phyloP scores from a whole-genome alignment of 495 filamentous ascomycete genomes.

The Lineolata rhizophorae region DNA sequence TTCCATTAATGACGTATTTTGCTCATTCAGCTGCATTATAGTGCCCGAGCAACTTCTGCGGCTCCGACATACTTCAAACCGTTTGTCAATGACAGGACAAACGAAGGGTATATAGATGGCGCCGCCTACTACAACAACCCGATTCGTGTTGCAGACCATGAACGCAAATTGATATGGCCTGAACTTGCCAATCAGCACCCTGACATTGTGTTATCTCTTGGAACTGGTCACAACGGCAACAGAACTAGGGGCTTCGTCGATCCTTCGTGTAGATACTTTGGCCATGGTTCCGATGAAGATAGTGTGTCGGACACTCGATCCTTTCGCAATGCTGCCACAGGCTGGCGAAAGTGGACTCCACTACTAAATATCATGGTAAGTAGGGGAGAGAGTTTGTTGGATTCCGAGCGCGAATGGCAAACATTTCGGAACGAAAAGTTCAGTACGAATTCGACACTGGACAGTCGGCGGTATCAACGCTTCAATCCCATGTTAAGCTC shows the following conservation, averaged over 20 bases:
- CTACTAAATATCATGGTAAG: neutral
- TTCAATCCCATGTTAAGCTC: conserved; percentile 8
- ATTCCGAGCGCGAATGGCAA: conserved; percentile 8
- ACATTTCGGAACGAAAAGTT: conserved; percentile 4
- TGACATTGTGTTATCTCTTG: conserved; percentile 22
- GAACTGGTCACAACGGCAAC: conserved; percentile 10
- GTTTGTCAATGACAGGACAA: conserved; percentile 16
- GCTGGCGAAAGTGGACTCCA: neutral
- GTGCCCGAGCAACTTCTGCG: conserved; percentile 24
- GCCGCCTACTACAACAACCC: conserved; percentile 20
- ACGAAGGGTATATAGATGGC: conserved; percentile 6
- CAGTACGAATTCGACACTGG: conserved; percentile 1
- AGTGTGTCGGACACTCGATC: neutral
- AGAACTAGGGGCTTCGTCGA: neutral
- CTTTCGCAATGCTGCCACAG: neutral
- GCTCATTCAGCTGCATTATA: no score
- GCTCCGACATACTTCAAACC: conserved; percentile 25
- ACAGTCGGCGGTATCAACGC: conserved; percentile 5
- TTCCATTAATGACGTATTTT: conserved; percentile 3
- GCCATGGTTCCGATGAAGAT: no score
- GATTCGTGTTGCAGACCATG: conserved; percentile 15
- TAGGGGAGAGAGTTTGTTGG: conserved; percentile 3
- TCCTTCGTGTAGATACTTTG: neutral
- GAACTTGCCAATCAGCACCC: conserved; percentile 11
- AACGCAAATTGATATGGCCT: conserved; percentile 21